These are phyloP conservation scores for Candida sojae DNA, from an alignment of 1,139 yeast species.

Conservation along the genomic window DNA sequence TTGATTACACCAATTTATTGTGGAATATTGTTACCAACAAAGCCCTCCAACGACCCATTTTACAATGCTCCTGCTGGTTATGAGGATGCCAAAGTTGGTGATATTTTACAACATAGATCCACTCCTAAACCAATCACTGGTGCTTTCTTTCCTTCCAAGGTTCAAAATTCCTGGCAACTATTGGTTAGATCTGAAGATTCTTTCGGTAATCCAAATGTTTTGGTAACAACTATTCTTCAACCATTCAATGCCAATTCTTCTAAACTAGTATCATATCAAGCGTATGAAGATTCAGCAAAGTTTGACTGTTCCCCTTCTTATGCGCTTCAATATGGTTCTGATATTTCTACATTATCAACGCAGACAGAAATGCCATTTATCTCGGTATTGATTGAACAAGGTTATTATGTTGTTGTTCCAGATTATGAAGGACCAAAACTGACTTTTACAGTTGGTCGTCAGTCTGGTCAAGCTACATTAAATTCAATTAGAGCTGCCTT, in stretches of 20 bases:
- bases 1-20: conserved; percentile 3
- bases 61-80: conserved; percentile 23
- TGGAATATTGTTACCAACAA: not conserved
- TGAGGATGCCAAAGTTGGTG: conserved; percentile 20
- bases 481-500: conserved; percentile 24
- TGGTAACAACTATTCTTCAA: conserved; percentile 33
- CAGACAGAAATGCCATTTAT: conserved; percentile 24
- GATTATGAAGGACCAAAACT: conserved; percentile 24
- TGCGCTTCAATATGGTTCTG: conserved; percentile 16
- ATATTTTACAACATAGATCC: conserved; percentile 22
- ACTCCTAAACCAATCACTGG: conserved; percentile 22
- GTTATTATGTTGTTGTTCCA: conserved; percentile 27
- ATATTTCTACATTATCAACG: conserved; percentile 12
- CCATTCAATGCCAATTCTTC: conserved; percentile 27
- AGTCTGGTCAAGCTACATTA: conserved; percentile 24
- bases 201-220: conserved; percentile 28
- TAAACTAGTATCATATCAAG: conserved; percentile 21
- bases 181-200: conserved; percentile 34
- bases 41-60: conserved; percentile 21
- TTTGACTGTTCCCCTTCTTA: conserved; percentile 16
- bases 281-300: conserved; percentile 14
- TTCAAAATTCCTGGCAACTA: conserved; percentile 29
- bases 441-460: conserved; percentile 25
- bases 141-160: conserved; percentile 14
- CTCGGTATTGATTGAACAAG: conserved; percentile 21